These are phyloP conservation scores for Dactylorhiza incarnata DNA, from an alignment of 106 monocot genomes.

Conservation along the genomic window DNA sequence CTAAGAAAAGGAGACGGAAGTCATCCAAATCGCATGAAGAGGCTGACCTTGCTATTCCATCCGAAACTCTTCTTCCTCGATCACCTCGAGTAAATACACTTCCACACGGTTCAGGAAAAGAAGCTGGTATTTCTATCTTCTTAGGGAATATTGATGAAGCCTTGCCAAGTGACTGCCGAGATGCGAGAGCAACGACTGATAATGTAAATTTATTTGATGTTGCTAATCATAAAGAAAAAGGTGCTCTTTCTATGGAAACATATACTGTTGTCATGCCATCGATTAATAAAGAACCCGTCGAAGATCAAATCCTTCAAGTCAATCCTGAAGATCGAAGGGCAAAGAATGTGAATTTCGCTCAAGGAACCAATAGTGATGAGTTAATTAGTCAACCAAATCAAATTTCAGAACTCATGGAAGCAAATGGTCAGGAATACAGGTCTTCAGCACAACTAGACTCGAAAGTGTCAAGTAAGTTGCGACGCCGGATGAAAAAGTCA, in stretches of 20 bases:
- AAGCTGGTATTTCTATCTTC: not conserved
- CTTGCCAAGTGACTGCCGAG: not conserved
- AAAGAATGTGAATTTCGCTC: not conserved
- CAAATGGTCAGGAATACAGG: not conserved
- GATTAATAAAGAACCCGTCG: not conserved
- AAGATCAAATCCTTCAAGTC: not conserved
- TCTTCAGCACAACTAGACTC: not conserved
- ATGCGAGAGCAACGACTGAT: not conserved
- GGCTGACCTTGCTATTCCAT: not conserved
- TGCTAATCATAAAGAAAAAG: not conserved
- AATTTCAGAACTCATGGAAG: constrained; percentile 1
- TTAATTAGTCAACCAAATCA: not conserved
- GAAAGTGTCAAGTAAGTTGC: not conserved
- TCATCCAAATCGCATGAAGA: constrained; percentile 1
- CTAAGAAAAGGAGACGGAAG: not conserved
- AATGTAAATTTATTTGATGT: not conserved
- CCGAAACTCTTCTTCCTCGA: not conserved
- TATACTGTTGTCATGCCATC: not conserved
- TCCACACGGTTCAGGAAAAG: not conserved
- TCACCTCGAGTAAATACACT: not conserved
- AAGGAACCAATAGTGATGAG: not conserved
- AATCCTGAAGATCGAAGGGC: not conserved
- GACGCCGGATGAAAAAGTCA: not conserved
- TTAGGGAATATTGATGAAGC: not conserved
- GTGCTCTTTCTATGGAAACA: constrained; percentile 3